Conservation (phyloP, 1,284 basidiomycete genomes). For the Taiwanofungus camphoratus region DNA sequence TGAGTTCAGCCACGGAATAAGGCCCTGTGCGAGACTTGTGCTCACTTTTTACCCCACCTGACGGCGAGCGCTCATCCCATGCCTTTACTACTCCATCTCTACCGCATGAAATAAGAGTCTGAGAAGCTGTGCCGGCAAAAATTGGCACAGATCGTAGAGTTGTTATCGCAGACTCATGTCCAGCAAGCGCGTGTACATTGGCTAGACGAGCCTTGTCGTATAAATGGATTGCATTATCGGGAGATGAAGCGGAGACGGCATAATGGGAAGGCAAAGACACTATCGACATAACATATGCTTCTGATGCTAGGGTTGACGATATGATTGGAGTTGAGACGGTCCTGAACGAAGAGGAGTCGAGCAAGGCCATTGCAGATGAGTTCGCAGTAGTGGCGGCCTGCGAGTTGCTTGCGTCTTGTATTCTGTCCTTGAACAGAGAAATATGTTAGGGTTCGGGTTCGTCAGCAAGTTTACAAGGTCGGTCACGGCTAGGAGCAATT, state of each 20-base stretch:
- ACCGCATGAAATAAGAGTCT: slow-evolving; percentile 52
- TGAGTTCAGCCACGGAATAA: slow-evolving; percentile 39
- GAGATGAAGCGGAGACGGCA: slow-evolving; percentile 52
- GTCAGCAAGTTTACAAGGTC: background rate
- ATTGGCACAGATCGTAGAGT: slow-evolving; percentile 37
- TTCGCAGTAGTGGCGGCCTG: no score
- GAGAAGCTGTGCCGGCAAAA: slow-evolving; percentile 27
- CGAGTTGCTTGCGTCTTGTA: no score
- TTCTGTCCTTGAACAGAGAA: no score
- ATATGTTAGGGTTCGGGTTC: no score
- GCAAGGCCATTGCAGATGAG: slow-evolving; percentile 26
- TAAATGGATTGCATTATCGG: slow-evolving; percentile 54
- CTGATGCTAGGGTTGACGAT: slow-evolving; percentile 34
- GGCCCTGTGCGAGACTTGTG: slow-evolving; percentile 14
- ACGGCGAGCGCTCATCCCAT: slow-evolving; percentile 63
- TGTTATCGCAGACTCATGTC: slow-evolving; percentile 50
- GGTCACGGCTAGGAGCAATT: slow-evolving; percentile 4
- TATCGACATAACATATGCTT: slow-evolving; percentile 54
- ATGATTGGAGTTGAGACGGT: slow-evolving; percentile 28
- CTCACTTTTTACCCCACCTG: slow-evolving; percentile 55
- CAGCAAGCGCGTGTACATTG: slow-evolving; percentile 40
- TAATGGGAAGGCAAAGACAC: slow-evolving; percentile 42
- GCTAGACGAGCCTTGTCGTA: slow-evolving; percentile 54
- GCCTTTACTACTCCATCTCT: slow-evolving; percentile 58
- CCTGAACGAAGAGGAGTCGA: slow-evolving; percentile 27